Conservation (phyloP, 441 rosid species). For the Omphalea diandra region DNA sequence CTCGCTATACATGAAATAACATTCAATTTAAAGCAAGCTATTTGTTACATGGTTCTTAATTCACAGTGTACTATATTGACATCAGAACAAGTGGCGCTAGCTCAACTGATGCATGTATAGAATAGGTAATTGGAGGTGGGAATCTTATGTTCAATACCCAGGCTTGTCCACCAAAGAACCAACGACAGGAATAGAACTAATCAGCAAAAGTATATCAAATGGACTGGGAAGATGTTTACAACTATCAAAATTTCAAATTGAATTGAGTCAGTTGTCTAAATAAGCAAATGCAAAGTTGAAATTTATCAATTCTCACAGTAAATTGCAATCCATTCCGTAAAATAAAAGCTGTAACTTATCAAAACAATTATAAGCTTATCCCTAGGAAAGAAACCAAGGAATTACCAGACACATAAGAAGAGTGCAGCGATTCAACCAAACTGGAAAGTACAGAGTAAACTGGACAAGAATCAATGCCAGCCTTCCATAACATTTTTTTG, state of each 20-base stretch:
- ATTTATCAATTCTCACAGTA: neutral
- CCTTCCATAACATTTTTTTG: conserved; percentile 67
- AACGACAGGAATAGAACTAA: neutral
- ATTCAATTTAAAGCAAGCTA: neutral
- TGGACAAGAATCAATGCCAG: conserved; percentile 61
- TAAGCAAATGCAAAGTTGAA: neutral
- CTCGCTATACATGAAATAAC: neutral
- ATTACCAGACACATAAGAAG: conserved; percentile 61
- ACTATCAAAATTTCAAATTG: neutral
- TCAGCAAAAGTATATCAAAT: neutral
- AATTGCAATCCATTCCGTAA: conserved; percentile 4
- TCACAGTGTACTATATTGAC: no score
- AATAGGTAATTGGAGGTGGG: neutral
- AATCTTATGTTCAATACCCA: neutral
- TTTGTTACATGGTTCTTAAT: neutral
- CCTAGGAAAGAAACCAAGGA: conserved; percentile 17
- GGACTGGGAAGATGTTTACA: neutral
- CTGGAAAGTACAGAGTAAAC: conserved; percentile 43
- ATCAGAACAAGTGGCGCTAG: neutral
- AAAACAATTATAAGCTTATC: conserved; percentile 14
- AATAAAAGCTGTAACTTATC: neutral
- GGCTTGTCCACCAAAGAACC: neutral
- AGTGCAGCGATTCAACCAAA: conserved; percentile 50
- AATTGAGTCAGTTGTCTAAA: neutral
- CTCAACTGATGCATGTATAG: neutral